phyloP scores from a whole-genome alignment of 2,329 filamentous ascomycete genomes.

The Fusarium tupiense region DNA sequence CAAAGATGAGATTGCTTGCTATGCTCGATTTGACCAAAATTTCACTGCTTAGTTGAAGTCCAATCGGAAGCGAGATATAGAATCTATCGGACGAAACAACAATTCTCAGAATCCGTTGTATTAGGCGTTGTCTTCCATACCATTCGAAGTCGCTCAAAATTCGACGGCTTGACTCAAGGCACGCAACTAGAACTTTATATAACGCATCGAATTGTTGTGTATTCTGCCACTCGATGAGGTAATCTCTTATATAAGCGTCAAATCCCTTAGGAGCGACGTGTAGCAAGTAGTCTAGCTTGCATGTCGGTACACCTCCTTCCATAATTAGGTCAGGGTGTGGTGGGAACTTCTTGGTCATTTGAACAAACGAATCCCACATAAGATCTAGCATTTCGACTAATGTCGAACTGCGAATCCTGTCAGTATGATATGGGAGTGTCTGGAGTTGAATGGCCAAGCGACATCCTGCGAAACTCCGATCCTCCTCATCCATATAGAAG shows the following conservation, averaged over 20 bases:
- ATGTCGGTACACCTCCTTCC: too few relatives aligned
- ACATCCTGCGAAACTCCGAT: too few relatives aligned
- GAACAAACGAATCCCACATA: neutral
- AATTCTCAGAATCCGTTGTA: too few relatives aligned
- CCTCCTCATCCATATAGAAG: too few relatives aligned
- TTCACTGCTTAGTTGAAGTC: accelerated
- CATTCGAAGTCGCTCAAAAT: accelerated
- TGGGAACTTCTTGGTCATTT: neutral
- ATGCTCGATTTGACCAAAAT: neutral
- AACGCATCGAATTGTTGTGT: neutral
- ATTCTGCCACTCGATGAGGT: neutral
- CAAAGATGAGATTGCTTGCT: neutral
- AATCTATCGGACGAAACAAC: too few relatives aligned
- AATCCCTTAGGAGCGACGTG: neutral
- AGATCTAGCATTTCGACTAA: neutral
- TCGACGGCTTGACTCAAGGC: accelerated
- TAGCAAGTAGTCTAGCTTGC: neutral
- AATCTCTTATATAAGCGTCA: neutral
- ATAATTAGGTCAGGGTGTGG: too few relatives aligned
- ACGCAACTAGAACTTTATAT: neutral
- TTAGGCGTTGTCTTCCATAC: neutral
- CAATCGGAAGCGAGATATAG: accelerated
- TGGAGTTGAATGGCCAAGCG: too few relatives aligned
- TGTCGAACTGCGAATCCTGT: accelerated
- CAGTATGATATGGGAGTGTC: neutral